These are phyloP conservation scores for Saturnispora besseyi DNA, from an alignment of 805 yeast genomes.

Conservation along the genomic window DNA sequence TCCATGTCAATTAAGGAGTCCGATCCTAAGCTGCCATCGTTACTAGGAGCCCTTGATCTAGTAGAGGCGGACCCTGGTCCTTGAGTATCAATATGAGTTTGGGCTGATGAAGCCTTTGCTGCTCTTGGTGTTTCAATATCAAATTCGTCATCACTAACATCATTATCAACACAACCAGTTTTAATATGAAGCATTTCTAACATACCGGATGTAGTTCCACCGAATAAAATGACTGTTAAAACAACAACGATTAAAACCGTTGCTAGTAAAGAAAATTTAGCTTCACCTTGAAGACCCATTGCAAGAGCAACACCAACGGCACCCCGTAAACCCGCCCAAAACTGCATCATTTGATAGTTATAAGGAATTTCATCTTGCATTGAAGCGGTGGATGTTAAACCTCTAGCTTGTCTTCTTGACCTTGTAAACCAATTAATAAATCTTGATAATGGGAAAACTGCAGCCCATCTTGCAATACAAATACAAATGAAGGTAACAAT, in stretches of 20 bases:
- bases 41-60: constrained; percentile 21
- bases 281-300: constrained; percentile 93
- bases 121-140: constrained; percentile 67
- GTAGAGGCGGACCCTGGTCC: neutral
- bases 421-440: constrained; percentile 73
- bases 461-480: constrained; percentile 93
- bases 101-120: neutral
- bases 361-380: constrained; percentile 86
- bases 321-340: constrained; percentile 98
- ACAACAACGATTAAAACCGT: constrained; percentile 96
- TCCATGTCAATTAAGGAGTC: constrained; percentile 11
- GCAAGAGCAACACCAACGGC: constrained; percentile 99
- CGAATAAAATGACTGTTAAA: constrained; percentile 88
- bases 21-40: constrained; percentile 17
- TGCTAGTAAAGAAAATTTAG: constrained; percentile 79
- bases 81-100: neutral
- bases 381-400: constrained; percentile 24
- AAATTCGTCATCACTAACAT: constrained; percentile 87
- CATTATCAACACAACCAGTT: constrained; percentile 81
- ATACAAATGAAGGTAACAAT: constrained; percentile 84
- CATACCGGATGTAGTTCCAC: constrained; percentile 99
- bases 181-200: constrained; percentile 87
- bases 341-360: constrained; percentile 96
- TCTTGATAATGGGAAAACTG: constrained; percentile 88
- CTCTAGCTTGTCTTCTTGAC: constrained; percentile 45